Evolutionary conservation across 306 rosid species (phyloP).

Genomic region (Inga laurina): DNA sequence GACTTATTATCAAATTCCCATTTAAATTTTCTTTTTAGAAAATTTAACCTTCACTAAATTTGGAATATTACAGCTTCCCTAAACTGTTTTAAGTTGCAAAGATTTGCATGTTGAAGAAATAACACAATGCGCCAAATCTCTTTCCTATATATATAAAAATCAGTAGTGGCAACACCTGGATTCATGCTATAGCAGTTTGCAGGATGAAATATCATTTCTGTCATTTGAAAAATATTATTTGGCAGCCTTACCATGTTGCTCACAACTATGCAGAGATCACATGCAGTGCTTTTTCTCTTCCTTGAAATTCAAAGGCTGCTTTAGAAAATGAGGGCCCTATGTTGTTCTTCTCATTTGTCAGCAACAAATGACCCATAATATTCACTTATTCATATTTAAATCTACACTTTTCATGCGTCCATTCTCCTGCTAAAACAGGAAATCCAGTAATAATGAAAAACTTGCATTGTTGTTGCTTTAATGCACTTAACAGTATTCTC

Average conservation of each 20-base stretch:
- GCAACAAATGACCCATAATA: neutral
- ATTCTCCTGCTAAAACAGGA: neutral
- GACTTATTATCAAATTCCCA: too few relatives aligned
- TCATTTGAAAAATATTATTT: too few relatives aligned
- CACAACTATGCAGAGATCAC: conserved; percentile 36
- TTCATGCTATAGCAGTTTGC: too few relatives aligned
- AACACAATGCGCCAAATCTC: too few relatives aligned
- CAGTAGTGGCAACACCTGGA: too few relatives aligned
- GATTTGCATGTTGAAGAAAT: too few relatives aligned
- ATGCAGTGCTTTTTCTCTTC: conserved; percentile 24
- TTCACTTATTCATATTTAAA: conserved; percentile 9
- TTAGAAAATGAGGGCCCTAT: conserved; percentile 27
- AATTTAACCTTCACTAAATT: too few relatives aligned
- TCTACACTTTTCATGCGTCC: neutral
- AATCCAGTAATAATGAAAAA: neutral
- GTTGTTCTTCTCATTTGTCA: neutral
- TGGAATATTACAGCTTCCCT: too few relatives aligned
- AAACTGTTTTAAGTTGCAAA: too few relatives aligned
- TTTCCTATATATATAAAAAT: too few relatives aligned
- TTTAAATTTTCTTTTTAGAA: too few relatives aligned
- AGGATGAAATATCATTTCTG: too few relatives aligned
- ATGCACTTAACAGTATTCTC: neutral
- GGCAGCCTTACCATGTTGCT: neutral
- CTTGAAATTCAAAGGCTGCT: conserved; percentile 20
- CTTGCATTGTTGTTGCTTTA: neutral